Percentiles rank a stretch among this genome's conserved stretches.
Evolutionary conservation across 108 stramenopile species (phyloP).

Genomic region (Conticribra guillardii): DNA sequence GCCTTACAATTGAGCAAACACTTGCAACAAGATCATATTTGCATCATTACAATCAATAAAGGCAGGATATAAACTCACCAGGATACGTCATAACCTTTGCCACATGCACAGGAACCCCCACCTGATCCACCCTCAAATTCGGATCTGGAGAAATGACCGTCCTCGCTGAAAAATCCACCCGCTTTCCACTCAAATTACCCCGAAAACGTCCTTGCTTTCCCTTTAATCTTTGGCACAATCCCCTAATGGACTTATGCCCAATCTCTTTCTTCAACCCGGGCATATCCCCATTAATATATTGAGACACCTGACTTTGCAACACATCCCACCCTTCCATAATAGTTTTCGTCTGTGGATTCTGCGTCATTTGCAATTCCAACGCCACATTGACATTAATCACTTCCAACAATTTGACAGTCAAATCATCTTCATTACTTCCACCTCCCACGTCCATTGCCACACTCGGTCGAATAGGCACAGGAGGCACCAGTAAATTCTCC

Average conservation of each 20-base stretch:
- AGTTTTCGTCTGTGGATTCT: slow-evolving; percentile 89
- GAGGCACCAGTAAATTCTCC: slow-evolving; percentile 93
- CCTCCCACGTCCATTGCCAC: slow-evolving; percentile 98
- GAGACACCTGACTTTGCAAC: slow-evolving; percentile 94
- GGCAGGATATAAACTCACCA: too few species aligned
- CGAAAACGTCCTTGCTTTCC: slow-evolving; percentile 97
- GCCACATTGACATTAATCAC: slow-evolving; percentile 96
- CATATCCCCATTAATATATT: slow-evolving; percentile 96
- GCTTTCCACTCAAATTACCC: slow-evolving; percentile 97
- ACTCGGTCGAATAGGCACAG: slow-evolving; percentile 99
- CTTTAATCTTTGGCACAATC: slow-evolving; percentile 96
- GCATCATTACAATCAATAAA: too few species aligned
- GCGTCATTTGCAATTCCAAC: slow-evolving; percentile 81
- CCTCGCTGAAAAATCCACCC: slow-evolving; percentile 97
- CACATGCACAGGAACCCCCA: slow-evolving; percentile 96
- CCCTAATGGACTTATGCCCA: slow-evolving; percentile 93
- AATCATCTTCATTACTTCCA: slow-evolving; percentile 97
- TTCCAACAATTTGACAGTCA: slow-evolving; percentile 98
- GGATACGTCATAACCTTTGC: slow-evolving; percentile 98
- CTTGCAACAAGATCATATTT: too few species aligned
- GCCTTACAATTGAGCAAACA: too few species aligned
- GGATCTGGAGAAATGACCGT: slow-evolving; percentile 99
- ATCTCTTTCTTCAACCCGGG: slow-evolving; percentile 92
- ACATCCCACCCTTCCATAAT: slow-evolving; percentile 98
- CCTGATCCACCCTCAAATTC: slow-evolving; percentile 92